phyloP scores from a whole-genome alignment of 306 rosid genomes.

The barrel medic (Medicago truncatula) region DNA sequence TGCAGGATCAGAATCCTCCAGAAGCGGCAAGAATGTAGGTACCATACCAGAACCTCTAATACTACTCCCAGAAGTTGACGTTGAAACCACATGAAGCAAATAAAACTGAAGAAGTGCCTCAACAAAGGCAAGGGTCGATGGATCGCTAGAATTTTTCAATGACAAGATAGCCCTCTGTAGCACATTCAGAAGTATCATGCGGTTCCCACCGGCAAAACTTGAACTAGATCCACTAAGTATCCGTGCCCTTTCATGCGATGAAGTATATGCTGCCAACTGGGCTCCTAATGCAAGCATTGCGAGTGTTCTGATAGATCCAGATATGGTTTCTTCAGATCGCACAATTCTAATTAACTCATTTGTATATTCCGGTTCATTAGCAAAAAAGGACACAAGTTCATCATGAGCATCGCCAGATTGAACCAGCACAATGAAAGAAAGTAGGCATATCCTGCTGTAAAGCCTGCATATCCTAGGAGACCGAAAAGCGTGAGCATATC shows the following conservation, averaged over 20 bases:
- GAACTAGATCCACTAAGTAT: slow-evolving; percentile 91
- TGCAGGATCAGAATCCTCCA: slow-evolving; percentile 87
- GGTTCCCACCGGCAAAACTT: slow-evolving; percentile 95
- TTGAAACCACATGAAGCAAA: slow-evolving; percentile 93
- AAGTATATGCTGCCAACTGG: slow-evolving; percentile 94
- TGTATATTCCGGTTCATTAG: slow-evolving; percentile 98
- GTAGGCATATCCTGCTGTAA: slow-evolving; percentile 92
- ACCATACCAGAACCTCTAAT: slow-evolving; percentile 98
- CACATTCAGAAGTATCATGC: slow-evolving; percentile 95
- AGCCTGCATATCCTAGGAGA: slow-evolving; percentile 87
- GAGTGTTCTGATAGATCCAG: slow-evolving; percentile 90
- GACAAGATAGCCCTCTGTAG: slow-evolving; percentile 94
- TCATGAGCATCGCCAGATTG: slow-evolving; percentile 97
- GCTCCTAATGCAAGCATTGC: slow-evolving; percentile 99
- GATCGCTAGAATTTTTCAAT: slow-evolving; percentile 84
- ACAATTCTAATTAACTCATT: slow-evolving; percentile 93
- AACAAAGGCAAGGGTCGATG: slow-evolving; percentile 90
- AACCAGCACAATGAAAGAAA: slow-evolving; percentile 90
- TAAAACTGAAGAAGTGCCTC: slow-evolving; percentile 99
- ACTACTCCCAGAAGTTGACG: slow-evolving; percentile 87
- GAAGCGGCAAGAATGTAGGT: slow-evolving; percentile 90
- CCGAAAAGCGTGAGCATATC: slow-evolving; percentile 96
- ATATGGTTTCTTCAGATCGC: slow-evolving; percentile 81
- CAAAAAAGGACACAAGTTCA: slow-evolving; percentile 92
- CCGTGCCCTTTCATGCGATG: slow-evolving; percentile 94